Percentiles rank a stretch among this genome's conserved stretches.
phyloP scores from a whole-genome alignment of 2,329 filamentous ascomycete species.

The Colletotrichum melonis region DNA sequence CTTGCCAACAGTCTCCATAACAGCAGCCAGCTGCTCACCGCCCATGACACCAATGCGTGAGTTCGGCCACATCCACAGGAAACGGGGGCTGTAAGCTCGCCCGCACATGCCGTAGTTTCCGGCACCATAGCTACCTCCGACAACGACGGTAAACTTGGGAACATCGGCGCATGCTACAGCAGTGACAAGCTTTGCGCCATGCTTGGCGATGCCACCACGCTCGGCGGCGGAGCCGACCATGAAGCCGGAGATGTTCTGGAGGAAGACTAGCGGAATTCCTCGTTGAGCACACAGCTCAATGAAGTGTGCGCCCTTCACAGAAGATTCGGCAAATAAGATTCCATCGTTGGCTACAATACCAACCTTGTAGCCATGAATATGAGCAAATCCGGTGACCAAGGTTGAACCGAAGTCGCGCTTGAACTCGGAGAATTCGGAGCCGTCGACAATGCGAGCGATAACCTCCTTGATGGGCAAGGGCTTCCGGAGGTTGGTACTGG shows the following conservation, averaged over 20 bases:
- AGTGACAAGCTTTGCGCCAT: slow-evolving; percentile 95
- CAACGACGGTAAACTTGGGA: slow-evolving; percentile 95
- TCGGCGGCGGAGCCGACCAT: slow-evolving; percentile 97
- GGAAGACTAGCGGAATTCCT: slow-evolving; percentile 88
- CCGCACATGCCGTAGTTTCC: slow-evolving; percentile 99
- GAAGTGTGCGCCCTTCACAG: slow-evolving; percentile 96
- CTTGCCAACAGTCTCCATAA: slow-evolving; percentile 94
- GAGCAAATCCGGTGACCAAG: slow-evolving; percentile 90
- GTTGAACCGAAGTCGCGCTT: slow-evolving; percentile 92
- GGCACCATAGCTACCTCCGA: slow-evolving; percentile 92
- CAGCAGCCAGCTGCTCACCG: slow-evolving; percentile 86
- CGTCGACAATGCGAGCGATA: slow-evolving; percentile 92
- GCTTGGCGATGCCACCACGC: slow-evolving; percentile 95
- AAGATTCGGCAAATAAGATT: slow-evolving; percentile 89
- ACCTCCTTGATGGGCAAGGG: slow-evolving; percentile 90
- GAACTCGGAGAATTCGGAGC: slow-evolving; percentile 91
- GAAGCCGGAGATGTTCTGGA: slow-evolving; percentile 98
- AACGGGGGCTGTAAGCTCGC: slow-evolving; percentile 88
- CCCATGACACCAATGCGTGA: slow-evolving; percentile 98
- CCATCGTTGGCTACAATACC: slow-evolving; percentile 97
- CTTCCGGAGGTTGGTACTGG: slow-evolving; percentile 88
- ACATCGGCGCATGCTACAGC: slow-evolving; percentile 94
- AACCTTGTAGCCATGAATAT: slow-evolving; percentile 89
- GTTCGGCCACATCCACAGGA: slow-evolving; percentile 98
- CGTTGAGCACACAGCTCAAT: slow-evolving; percentile 94